Conservation (phyloP, 768 basidiomycete genomes). For the Chalciporus chontae region DNA sequence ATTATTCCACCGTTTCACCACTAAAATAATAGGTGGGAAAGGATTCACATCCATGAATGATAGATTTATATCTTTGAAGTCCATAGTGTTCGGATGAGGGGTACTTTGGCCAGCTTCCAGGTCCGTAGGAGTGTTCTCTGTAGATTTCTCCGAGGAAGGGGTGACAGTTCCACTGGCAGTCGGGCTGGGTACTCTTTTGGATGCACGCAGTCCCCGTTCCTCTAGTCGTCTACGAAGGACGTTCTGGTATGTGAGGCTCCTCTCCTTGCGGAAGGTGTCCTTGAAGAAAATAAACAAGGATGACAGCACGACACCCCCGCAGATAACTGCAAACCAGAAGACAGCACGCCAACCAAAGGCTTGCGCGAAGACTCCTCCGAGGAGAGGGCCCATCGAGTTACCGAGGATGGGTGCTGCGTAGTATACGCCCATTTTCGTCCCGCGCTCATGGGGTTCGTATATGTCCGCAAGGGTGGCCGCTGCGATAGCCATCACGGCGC, state of each 20-base stretch:
- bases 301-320: slow-evolving; percentile 51
- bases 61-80: slow-evolving; percentile 41
- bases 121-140: not conserved
- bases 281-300: slow-evolving; percentile 64
- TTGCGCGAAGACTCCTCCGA: slow-evolving; percentile 67
- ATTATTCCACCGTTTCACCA: slow-evolving; percentile 66
- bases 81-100: not conserved
- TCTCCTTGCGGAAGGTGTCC: slow-evolving; percentile 80
- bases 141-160: slow-evolving; percentile 7
- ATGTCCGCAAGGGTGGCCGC: slow-evolving; percentile 80
- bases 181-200: slow-evolving; percentile 1
- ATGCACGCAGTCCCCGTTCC: slow-evolving; percentile 15
- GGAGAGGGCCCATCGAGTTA: slow-evolving; percentile 58
- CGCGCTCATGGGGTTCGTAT: slow-evolving; percentile 75
- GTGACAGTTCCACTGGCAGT: not conserved
- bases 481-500: slow-evolving; percentile 68
- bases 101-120: slow-evolving; percentile 6
- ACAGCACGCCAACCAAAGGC: slow-evolving; percentile 77
- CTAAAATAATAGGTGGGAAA: slow-evolving; percentile 53
- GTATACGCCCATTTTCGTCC: slow-evolving; percentile 78
- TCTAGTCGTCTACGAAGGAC: slow-evolving; percentile 47
- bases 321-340: slow-evolving; percentile 77
- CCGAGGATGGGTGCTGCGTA: slow-evolving; percentile 80
- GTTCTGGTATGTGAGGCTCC: slow-evolving; percentile 75
- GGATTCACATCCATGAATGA: slow-evolving; percentile 72